These are phyloP conservation scores for Magnaporthales sp. DNA, from an alignment of 2,329 filamentous ascomycete genomes.

Conservation along the genomic window DNA sequence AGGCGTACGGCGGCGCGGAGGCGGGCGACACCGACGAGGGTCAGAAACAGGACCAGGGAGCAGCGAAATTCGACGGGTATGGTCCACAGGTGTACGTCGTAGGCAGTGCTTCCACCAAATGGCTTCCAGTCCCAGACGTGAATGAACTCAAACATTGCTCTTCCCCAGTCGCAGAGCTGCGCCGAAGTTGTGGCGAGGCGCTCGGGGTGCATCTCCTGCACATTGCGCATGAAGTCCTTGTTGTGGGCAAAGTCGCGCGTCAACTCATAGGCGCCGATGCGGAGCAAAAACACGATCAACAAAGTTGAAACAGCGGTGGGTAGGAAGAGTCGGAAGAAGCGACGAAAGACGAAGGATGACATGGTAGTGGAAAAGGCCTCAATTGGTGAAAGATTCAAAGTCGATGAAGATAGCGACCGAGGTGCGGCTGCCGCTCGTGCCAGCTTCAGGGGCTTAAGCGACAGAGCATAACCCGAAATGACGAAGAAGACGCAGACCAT, in stretches of 20 bases:
- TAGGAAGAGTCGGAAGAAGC: slow-evolving; percentile 41
- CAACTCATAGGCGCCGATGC: slow-evolving; percentile 37
- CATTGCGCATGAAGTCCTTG: slow-evolving; percentile 32
- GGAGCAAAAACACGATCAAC: slow-evolving; percentile 33
- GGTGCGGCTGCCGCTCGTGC: slow-evolving; percentile 3
- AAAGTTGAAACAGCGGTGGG: slow-evolving; percentile 42
- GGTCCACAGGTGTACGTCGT: slow-evolving; percentile 54
- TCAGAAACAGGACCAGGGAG: slow-evolving; percentile 48
- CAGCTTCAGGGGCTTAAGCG: slow-evolving; percentile 41
- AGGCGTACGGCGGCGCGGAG: slow-evolving; percentile 34
- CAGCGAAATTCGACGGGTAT: slow-evolving; percentile 53
- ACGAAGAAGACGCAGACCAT: slow-evolving; percentile 55
- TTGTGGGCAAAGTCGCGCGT: slow-evolving; percentile 36
- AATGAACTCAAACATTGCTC: slow-evolving; percentile 39
- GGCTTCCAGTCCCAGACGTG: slow-evolving; percentile 44
- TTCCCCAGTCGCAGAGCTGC: slow-evolving; percentile 37
- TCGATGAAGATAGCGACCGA: background rate
- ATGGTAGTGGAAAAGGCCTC: slow-evolving; percentile 32
- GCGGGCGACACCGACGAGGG: slow-evolving; percentile 39
- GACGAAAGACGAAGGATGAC: slow-evolving; percentile 41
- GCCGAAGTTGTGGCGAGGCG: slow-evolving; percentile 25
- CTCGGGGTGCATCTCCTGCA: slow-evolving; percentile 37
- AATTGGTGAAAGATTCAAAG: slow-evolving; percentile 9
- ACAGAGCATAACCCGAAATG: slow-evolving; percentile 52
- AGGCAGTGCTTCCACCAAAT: slow-evolving; percentile 37